Base-by-base conservation (phyloP, 352 stramenopile species). In the Aphanomyces invadans region DNA sequence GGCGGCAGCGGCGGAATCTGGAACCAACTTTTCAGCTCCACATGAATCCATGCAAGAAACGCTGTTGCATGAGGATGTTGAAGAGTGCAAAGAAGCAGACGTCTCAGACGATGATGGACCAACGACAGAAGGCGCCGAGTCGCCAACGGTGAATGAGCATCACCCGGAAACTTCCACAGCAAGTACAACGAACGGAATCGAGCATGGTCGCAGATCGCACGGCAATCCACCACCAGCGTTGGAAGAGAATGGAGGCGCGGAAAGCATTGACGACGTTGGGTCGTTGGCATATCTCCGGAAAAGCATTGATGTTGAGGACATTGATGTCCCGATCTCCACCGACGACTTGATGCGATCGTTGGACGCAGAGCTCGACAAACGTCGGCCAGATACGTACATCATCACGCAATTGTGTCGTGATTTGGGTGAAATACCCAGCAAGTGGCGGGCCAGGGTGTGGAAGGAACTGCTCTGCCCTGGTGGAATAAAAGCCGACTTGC, bases 381-480 rank as follows among this genome's bases (percentile, higher is more conserved):
- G 46, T 11, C 32, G 59, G 4, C 59, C 59, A 9, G 59, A 66
- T 33, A 56, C 42, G 25, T 66, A 66, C 26, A 66, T 66, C 59
- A 66, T 66, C 29, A 57, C 59, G 26, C 59, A 66, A 38, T 38
- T 66, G 31, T 66, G 59, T 38, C 46, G 28, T 23, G 59, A 66
- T 21, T 38, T 66, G 5, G 59, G 59, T 2, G 21, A 51, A 9
- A 77, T 95, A 19, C 86, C 86, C 0, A 48, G 64, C 0, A 55
- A 70, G 10, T 65, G 87, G 12, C 86, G 86, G 25, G 68, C 81
- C 0, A 73, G 72, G 29, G 79, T 95, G 51, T 95, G 86, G 86
- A 79, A 91, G 65, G 86, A 90, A 52, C 70, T 95, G 9, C 62
- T 93, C 28, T 81, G 84, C 39, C 81, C 92, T 2, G 73, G 82